Evolutionary conservation across 2,329 filamentous ascomycete genomes (phyloP).

Genomic region (Venturia aucupariae): DNA sequence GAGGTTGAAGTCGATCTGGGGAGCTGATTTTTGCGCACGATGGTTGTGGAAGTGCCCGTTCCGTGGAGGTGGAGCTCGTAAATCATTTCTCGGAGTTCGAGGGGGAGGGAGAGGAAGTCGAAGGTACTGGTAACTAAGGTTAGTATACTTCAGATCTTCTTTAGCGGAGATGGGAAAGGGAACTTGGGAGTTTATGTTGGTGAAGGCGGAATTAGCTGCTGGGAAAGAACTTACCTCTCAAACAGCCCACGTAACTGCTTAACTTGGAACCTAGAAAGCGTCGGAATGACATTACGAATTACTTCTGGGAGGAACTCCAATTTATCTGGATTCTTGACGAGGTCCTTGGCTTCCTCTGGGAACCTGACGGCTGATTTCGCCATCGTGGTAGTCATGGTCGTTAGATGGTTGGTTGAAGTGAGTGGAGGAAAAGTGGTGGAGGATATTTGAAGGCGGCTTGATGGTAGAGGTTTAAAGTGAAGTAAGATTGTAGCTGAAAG

Average conservation of each 20-base stretch:
- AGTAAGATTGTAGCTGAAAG: not conserved
- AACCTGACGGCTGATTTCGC: not conserved
- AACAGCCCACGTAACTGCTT: not conserved
- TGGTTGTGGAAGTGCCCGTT: not conserved
- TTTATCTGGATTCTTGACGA: not conserved
- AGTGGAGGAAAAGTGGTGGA: not conserved
- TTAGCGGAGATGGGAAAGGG: too few species aligned
- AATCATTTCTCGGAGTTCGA: not conserved
- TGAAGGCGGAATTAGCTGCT: too few species aligned
- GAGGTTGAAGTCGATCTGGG: too few species aligned
- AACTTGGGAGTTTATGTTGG: too few species aligned
- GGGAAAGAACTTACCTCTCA: not conserved
- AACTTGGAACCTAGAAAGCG: not conserved
- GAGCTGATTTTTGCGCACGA: not conserved
- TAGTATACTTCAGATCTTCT: too few species aligned
- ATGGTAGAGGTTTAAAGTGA: not conserved
- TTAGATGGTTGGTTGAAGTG: not conserved
- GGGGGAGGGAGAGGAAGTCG: not conserved
- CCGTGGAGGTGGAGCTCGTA: not conserved
- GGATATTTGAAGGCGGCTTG: not conserved
- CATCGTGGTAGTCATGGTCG: not conserved
- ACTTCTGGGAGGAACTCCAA: not conserved
- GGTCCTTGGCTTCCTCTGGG: not conserved
- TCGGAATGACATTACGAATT: not conserved
- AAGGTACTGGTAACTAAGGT: not conserved